Evolutionary conservation across 805 yeast genomes (phyloP).

Genomic region (Dipodascus geniculatus): DNA sequence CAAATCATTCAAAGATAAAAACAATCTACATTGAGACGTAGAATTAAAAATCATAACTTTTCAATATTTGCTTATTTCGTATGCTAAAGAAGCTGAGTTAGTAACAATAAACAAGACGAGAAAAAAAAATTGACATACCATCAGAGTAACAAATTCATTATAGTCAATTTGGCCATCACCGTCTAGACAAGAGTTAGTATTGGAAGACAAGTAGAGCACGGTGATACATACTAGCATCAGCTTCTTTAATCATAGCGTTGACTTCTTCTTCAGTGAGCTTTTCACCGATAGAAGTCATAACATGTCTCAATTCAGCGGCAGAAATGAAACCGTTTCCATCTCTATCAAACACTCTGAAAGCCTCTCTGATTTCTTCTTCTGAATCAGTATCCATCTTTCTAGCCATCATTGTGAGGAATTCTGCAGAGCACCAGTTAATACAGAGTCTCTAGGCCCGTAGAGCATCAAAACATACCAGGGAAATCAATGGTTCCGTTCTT

Average conservation of each 20-base stretch:
- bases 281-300: conserved; percentile 95
- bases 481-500: conserved; percentile 85
- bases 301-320: conserved; percentile 93
- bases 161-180: conserved; percentile 97
- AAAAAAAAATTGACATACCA: conserved; percentile 22
- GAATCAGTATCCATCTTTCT: conserved; percentile 93
- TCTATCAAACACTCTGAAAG: conserved; percentile 91
- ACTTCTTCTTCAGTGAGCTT: conserved; percentile 94
- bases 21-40: neutral
- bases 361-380: conserved; percentile 94
- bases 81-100: neutral
- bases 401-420: conserved; percentile 77
- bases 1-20: neutral
- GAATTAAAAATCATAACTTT: conserved; percentile 1
- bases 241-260: conserved; percentile 93
- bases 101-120: neutral
- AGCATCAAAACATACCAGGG: conserved; percentile 25
- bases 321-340: conserved; percentile 94
- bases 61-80: neutral
- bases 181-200: conserved; percentile 15
- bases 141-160: conserved; percentile 86
- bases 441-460: too few species aligned
- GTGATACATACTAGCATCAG: conserved; percentile 51
- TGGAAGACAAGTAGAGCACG: neutral
- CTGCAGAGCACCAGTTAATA: conserved; percentile 20